A percentile compares a stretch with the other conserved stretches of the same genome.
phyloP scores from a whole-genome alignment of 1,284 basidiomycete genomes.

The Pholiota adiposa region DNA sequence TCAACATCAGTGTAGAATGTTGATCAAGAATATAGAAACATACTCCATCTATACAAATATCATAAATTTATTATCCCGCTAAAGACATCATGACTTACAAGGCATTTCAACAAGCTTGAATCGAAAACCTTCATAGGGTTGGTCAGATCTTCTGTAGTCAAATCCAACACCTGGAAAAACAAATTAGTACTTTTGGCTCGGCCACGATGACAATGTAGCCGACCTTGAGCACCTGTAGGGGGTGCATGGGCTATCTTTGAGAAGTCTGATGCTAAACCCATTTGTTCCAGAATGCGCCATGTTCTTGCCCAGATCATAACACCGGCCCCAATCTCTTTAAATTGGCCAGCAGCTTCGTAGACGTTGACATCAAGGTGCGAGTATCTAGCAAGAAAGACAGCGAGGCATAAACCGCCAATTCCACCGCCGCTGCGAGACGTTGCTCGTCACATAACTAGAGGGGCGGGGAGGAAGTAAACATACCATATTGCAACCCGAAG shows the following conservation, averaged over 20 bases:
- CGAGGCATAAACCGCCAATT: constrained; percentile 50
- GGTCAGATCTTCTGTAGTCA: constrained; percentile 48
- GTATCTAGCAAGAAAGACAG: constrained; percentile 43
- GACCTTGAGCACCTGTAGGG: constrained; percentile 41
- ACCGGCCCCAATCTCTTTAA: constrained; percentile 55
- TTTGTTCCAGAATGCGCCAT: constrained; percentile 45
- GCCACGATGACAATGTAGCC: constrained; percentile 3
- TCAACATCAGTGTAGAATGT: background rate
- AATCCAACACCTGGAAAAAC: constrained; percentile 41
- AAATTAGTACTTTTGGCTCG: background rate
- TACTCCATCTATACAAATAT: constrained; percentile 24
- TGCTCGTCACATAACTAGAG: background rate
- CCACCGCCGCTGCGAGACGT: constrained; percentile 46
- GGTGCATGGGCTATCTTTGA: constrained; percentile 46
- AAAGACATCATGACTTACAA: constrained; percentile 31
- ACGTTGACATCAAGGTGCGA: constrained; percentile 47
- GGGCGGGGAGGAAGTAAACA: background rate
- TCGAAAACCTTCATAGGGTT: constrained; percentile 38
- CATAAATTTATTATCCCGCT: background rate
- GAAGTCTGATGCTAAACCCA: constrained; percentile 44
- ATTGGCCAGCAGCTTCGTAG: constrained; percentile 50
- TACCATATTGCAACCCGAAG: constrained; percentile 10
- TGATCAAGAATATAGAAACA: background rate
- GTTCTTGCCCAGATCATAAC: constrained; percentile 50
- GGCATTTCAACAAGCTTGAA: constrained; percentile 43